Evolutionary conservation across 2,329 filamentous ascomycete species (phyloP), one percentile per base, ranked within the genome.

Genomic region (Ilyonectria destructans): DNA sequence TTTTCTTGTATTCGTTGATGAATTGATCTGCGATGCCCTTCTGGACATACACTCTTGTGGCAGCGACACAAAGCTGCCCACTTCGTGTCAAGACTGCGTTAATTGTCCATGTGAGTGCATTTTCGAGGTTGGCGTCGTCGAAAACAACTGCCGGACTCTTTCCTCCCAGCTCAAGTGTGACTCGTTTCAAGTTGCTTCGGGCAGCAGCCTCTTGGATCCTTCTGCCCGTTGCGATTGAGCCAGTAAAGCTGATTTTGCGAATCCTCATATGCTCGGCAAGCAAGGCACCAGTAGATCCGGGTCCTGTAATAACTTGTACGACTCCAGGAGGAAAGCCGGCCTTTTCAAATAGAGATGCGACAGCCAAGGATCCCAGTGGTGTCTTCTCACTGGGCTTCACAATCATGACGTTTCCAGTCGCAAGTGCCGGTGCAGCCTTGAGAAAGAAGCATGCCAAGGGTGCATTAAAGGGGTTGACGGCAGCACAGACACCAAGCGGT

Each of bases 161-260:
- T 45, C 88, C 89, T 61, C 88, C 88, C 7, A 90, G 83, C 77
- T 91, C 89, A 21, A 91, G 83, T 1, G 87, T 89, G 29, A 89
- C 83, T 51, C 88, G 82, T 82, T 91, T 91, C 62, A 91, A 78
- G 0, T 87, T 88, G 73, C 83, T 63, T 17, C 35, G 82, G 33
- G 85, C 81, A 65, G 83, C 84, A n/a, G 82, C 84, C 66, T 82
- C 83, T 84, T 89, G 87, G 69, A 91, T 85, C 77, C 84, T 87
- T 81, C 89, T 90, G 12, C 89, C 89, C 0, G 87, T 90, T 0
- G 82, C 82, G 46, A 83, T 86, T 15, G 86, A 89, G 12, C 89
- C 89, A 0, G 89, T 91, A 80, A 92, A 91, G 73, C 82, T 85
- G 77, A 91, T 85, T 82, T 90, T 91, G 67, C 85, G 82, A 65